Evolutionary conservation across 352 stramenopile species (phyloP).

Genomic region (Phytophthora aleatoria): DNA sequence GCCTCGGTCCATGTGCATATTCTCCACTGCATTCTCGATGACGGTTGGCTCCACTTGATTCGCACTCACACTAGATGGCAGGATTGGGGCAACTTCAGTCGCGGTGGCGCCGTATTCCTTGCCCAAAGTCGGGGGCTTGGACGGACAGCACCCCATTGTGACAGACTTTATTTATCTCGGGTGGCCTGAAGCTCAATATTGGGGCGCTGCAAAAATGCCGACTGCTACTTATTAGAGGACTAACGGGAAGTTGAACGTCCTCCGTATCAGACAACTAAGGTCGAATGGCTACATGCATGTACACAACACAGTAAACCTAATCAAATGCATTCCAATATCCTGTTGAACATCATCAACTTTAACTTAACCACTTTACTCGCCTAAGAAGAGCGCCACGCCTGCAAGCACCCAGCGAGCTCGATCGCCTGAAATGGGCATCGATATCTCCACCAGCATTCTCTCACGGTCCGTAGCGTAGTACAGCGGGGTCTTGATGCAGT

Average conservation of each 20-base stretch:
- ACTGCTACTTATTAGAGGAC: too few relatives aligned
- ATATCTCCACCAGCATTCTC: constrained; percentile 82
- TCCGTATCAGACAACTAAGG: constrained; percentile 10
- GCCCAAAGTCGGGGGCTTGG: constrained; percentile 32
- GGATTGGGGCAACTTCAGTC: constrained; percentile 6
- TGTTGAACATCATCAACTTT: constrained; percentile 15
- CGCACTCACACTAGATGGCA: constrained; percentile 2
- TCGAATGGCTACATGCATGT: constrained; percentile 8
- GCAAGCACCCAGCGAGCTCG: constrained; percentile 79
- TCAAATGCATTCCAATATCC: not conserved
- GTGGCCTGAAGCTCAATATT: not conserved
- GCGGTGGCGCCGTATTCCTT: constrained; percentile 17
- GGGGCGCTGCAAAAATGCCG: not conserved
- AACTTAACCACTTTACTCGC: constrained; percentile 50
- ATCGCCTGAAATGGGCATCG: constrained; percentile 77
- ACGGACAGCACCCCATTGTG: constrained; percentile 69
- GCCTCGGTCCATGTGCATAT: constrained; percentile 49
- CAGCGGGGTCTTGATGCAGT: constrained; percentile 74
- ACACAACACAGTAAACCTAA: not conserved
- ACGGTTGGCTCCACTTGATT: constrained; percentile 13
- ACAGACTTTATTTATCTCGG: not conserved
- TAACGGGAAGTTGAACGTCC: constrained; percentile 1
- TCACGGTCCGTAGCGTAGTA: constrained; percentile 83
- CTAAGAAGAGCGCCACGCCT: constrained; percentile 84
- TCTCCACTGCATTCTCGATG: constrained; percentile 10